Percentiles rank a stretch among this genome's conserved stretches.
Conservation (phyloP, 305 asterid genomes). For the Fraxinus angustifolia region DNA sequence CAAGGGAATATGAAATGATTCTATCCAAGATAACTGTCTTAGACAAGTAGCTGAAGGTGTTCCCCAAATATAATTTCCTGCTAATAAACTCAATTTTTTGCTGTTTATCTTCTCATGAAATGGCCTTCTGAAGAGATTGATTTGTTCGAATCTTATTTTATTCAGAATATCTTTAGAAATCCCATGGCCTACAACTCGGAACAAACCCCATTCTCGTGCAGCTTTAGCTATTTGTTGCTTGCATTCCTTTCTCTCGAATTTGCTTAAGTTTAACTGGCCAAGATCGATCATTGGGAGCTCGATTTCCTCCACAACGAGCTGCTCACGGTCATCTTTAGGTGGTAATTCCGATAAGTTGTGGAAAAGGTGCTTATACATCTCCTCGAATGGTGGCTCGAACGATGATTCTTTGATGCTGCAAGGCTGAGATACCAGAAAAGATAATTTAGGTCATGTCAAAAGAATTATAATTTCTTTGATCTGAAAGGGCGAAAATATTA, state of each 20-base stretch:
- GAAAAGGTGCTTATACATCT: constrained; percentile 42
- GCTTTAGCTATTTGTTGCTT: constrained; percentile 54
- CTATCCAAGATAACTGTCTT: constrained; percentile 71
- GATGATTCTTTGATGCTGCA: constrained; percentile 50
- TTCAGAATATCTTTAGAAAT: constrained; percentile 43
- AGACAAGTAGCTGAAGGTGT: constrained; percentile 60
- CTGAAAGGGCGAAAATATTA: neutral
- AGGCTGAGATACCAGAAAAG: constrained; percentile 21
- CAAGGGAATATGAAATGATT: constrained; percentile 72
- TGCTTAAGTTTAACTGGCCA: constrained; percentile 37
- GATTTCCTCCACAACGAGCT: constrained; percentile 40
- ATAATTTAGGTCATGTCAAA: neutral
- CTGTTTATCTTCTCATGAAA: constrained; percentile 45
- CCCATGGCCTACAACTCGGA: constrained; percentile 76
- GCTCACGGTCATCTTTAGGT: neutral
- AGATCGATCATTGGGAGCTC: constrained; percentile 74
- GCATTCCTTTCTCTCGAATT: constrained; percentile 40
- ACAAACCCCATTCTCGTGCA: constrained; percentile 80
- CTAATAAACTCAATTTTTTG: constrained; percentile 38
- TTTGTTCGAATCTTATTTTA: constrained; percentile 55
- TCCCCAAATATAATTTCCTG: constrained; percentile 80
- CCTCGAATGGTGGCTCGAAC: constrained; percentile 73
- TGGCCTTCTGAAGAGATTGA: constrained; percentile 54
- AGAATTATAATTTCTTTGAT: neutral
- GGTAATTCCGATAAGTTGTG: neutral